Conservation (phyloP, 108 stramenopile genomes). For the Stephanodiscus minutulus region DNA sequence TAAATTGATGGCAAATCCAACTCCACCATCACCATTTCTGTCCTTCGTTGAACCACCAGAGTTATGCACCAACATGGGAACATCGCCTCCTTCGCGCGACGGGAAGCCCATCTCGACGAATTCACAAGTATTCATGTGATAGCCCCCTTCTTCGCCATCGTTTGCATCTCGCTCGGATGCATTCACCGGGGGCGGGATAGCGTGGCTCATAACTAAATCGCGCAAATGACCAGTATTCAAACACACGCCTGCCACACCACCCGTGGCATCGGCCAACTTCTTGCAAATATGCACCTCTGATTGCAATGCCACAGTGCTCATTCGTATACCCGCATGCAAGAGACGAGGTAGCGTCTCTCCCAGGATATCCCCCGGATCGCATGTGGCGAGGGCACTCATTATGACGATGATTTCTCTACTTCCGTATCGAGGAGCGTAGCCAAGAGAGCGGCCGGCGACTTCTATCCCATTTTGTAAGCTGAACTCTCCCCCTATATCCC, state of each 20-base stretch:
- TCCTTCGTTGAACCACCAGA: slow-evolving; percentile 46
- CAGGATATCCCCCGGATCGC: slow-evolving; percentile 80
- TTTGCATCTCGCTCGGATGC: slow-evolving; percentile 13
- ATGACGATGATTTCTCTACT: slow-evolving; percentile 81
- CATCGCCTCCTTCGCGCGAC: slow-evolving; percentile 61
- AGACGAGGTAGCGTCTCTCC: slow-evolving; percentile 74
- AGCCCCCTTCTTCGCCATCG: slow-evolving; percentile 13
- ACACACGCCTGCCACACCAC: slow-evolving; percentile 75
- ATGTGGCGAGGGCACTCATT: slow-evolving; percentile 70
- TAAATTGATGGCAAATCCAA: slow-evolving; percentile 41
- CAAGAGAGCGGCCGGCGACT: slow-evolving; percentile 85
- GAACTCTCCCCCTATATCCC: slow-evolving; percentile 72
- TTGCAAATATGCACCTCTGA: slow-evolving; percentile 87
- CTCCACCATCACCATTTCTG: slow-evolving; percentile 48
- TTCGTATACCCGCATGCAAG: slow-evolving; percentile 65
- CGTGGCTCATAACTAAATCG: slow-evolving; percentile 67
- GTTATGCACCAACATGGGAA: slow-evolving; percentile 72
- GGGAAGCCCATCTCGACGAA: slow-evolving; percentile 90
- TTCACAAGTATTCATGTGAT: slow-evolving; percentile 57
- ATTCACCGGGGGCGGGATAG: slow-evolving; percentile 68
- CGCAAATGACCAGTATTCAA: slow-evolving; percentile 76
- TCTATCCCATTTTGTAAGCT: slow-evolving; percentile 88
- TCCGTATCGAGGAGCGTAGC: slow-evolving; percentile 81
- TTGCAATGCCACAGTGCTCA: slow-evolving; percentile 65
- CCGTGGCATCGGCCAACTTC: slow-evolving; percentile 75